phyloP scores from a whole-genome alignment of 805 yeast species.

The Metahyphopichia silvanorum region DNA sequence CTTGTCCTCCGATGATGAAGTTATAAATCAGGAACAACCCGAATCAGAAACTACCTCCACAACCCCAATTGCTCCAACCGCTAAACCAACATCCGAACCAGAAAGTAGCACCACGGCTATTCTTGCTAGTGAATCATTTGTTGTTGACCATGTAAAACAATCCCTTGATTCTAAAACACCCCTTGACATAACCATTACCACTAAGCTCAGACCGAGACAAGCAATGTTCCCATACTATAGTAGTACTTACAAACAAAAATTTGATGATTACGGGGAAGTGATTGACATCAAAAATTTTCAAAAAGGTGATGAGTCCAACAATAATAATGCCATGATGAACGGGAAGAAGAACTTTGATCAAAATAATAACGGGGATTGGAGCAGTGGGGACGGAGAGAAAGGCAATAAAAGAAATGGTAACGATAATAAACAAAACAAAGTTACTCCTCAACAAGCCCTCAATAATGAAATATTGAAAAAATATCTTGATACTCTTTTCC shows the following conservation, averaged over 20 bases:
- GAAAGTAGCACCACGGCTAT: conserved; percentile 5
- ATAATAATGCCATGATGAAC: conserved; percentile 32
- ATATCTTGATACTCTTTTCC: conserved; percentile 45
- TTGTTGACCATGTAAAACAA: conserved; percentile 35
- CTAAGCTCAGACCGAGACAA: conserved; percentile 47
- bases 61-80: conserved; percentile 3
- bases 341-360: conserved; percentile 36
- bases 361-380: conserved; percentile 18
- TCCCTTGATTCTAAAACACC: conserved; percentile 42
- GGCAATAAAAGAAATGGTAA: conserved; percentile 15
- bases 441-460: conserved; percentile 42
- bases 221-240: conserved; percentile 75
- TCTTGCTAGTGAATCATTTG: conserved; percentile 37
- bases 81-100: background rate
- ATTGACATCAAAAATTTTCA: conserved; percentile 65
- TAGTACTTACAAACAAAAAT: conserved; percentile 45
- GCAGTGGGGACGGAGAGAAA: conserved; percentile 10
- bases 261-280: conserved; percentile 86
- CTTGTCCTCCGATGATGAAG: conserved; percentile 23
- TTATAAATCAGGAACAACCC: too few relatives aligned
- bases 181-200: conserved; percentile 49
- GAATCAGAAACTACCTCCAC: conserved; percentile 14
- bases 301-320: conserved; percentile 48
- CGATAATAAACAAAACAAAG: conserved; percentile 19
- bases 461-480: conserved; percentile 38